phyloP scores from a whole-genome alignment of 345 rosid genomes.

The Microcos paniculata region DNA sequence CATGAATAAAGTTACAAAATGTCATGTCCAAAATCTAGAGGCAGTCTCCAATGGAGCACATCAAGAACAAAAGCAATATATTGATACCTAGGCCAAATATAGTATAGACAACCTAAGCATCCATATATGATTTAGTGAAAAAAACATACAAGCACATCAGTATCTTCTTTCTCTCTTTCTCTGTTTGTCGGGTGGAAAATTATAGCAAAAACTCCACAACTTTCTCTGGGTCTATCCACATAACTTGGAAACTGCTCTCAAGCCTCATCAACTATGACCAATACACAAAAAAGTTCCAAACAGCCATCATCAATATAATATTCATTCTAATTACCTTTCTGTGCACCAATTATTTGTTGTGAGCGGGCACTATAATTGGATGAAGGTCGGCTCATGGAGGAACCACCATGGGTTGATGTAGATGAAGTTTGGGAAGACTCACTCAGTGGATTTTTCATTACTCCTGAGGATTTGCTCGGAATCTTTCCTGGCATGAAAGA shows the following conservation, averaged over 20 bases:
- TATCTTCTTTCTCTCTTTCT: background rate
- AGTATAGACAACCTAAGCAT: conserved; percentile 2
- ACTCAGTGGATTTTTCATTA: conserved; percentile 43
- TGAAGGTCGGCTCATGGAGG: conserved; percentile 69
- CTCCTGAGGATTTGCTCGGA: conserved; percentile 52
- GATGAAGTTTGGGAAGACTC: conserved; percentile 55
- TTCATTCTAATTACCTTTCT: conserved; percentile 52
- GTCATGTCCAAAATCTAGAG: background rate
- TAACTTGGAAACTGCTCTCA: background rate
- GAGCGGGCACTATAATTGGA: conserved; percentile 72
- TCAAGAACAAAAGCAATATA: background rate
- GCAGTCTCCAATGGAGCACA: background rate
- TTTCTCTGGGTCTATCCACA: background rate
- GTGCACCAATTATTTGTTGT: conserved; percentile 58
- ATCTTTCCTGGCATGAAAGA: conserved; percentile 46
- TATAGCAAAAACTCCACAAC: background rate
- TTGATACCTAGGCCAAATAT: background rate
- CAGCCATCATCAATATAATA: background rate
- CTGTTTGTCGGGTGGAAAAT: background rate
- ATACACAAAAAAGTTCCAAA: background rate
- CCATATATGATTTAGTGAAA: background rate
- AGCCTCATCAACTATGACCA: background rate
- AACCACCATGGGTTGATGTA: conserved; percentile 49
- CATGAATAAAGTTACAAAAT: background rate
- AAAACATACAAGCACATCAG: background rate